A percentile compares a stretch with the other conserved stretches of the same genome.
Evolutionary conservation across 139 green algal genomes (phyloP).

Genomic region (Zygnema circumcarinatum): DNA sequence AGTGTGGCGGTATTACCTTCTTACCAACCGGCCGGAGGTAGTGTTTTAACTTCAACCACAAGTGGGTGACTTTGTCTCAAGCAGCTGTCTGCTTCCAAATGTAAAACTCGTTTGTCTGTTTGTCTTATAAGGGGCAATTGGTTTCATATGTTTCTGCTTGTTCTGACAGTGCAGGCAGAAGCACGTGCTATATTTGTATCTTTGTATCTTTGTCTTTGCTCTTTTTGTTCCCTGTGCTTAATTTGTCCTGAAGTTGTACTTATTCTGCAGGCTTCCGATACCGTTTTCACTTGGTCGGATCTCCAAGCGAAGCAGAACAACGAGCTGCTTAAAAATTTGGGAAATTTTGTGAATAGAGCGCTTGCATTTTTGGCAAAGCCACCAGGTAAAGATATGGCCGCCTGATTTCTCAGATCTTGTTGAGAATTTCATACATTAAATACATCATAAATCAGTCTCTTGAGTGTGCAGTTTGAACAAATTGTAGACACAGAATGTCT

Average conservation of each 20-base stretch:
- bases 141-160: too few species aligned
- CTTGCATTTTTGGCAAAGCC: conserved; percentile 80
- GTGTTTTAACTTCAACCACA: too few species aligned
- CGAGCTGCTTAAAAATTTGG: conserved; percentile 95
- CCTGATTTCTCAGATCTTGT: too few species aligned
- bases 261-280: conserved; percentile 58
- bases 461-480: neutral
- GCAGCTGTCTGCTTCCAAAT: neutral
- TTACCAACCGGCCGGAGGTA: conserved; percentile 83
- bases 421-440: too few species aligned
- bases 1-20: conserved; percentile 97
- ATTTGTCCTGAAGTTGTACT: neutral
- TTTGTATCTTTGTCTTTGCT: too few species aligned
- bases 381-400: conserved; percentile 18
- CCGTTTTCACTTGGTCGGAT: conserved; percentile 93
- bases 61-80: neutral
- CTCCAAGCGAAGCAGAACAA: conserved; percentile 87
- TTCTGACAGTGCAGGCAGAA: too few species aligned
- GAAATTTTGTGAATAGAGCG: conserved; percentile 84
- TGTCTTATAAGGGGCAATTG: too few species aligned
- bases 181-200: too few species aligned
- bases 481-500: too few species aligned
- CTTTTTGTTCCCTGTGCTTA: too few species aligned
- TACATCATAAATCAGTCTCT: too few species aligned
- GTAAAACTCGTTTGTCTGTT: too few species aligned